A percentile compares a stretch with the other conserved stretches of the same genome.
phyloP scores from a whole-genome alignment of 495 filamentous ascomycete species.

The Elasticomyces elasticus region DNA sequence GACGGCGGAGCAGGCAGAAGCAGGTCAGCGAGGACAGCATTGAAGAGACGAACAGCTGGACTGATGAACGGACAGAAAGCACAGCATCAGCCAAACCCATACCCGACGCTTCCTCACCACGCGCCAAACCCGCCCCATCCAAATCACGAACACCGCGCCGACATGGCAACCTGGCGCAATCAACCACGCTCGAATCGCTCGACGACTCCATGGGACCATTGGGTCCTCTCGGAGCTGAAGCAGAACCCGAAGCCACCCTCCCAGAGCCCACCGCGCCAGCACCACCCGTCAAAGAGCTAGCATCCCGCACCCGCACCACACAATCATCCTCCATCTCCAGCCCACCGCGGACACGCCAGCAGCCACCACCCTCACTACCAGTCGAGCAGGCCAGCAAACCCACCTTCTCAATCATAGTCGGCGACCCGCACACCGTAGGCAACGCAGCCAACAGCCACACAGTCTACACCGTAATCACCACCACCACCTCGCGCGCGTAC shows the following conservation, averaged over 20 bases:
- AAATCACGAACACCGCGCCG: constrained; percentile 54
- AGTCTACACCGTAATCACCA: constrained; percentile 89
- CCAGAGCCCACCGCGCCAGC: constrained; percentile 68
- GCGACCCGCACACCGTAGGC: constrained; percentile 95
- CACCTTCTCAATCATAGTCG: constrained; percentile 81
- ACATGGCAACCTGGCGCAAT: constrained; percentile 69
- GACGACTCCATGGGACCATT: constrained; percentile 89
- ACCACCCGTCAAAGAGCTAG: constrained; percentile 76
- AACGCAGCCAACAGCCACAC: constrained; percentile 95
- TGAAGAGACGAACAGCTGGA: neutral
- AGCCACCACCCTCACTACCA: constrained; percentile 65
- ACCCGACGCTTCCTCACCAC: constrained; percentile 3
- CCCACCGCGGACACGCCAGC: constrained; percentile 45
- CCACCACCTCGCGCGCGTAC: constrained; percentile 94
- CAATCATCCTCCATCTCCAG: constrained; percentile 49
- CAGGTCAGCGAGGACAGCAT: neutral
- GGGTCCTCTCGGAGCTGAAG: constrained; percentile 63
- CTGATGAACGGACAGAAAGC: neutral
- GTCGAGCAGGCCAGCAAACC: constrained; percentile 86
- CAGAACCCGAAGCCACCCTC: no score
- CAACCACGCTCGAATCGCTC: constrained; percentile 75
- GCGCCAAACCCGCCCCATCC: constrained; percentile 34
- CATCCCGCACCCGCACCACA: constrained; percentile 36
- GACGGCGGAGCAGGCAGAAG: constrained; percentile 21
- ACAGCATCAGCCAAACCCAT: neutral